Conservation (phyloP, 2,329 filamentous ascomycete species). For the Leptographium procerum region DNA sequence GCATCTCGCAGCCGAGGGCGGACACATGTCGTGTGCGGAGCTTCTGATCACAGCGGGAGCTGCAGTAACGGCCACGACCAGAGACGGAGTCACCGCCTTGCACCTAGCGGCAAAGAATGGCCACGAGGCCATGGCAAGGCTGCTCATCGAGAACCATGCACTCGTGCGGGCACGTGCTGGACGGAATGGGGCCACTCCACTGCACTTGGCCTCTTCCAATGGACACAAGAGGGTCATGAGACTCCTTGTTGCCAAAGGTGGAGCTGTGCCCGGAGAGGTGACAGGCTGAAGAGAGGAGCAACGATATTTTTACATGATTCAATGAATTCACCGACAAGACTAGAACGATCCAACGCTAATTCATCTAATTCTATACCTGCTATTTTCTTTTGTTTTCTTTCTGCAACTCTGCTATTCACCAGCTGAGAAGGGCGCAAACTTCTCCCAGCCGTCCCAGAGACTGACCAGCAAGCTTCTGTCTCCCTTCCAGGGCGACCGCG, state of each 20-base stretch:
- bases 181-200: not conserved
- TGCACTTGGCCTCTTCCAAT: not conserved
- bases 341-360: not conserved
- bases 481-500: conserved; percentile 1
- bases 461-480: conserved; percentile 6
- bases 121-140: not conserved
- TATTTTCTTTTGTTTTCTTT: no score
- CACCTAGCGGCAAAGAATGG: not conserved
- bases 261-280: not conserved
- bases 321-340: no score
- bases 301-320: no score
- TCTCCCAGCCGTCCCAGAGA: conserved; percentile 7
- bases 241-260: not conserved
- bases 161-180: not conserved
- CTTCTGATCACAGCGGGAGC: not conserved
- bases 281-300: no score
- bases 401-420: not conserved
- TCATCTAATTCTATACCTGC: not conserved
- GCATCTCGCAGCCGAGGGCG: not conserved
- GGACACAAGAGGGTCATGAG: not conserved
- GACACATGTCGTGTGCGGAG: not conserved
- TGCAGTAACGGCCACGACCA: not conserved
- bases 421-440: not conserved
- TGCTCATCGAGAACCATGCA: not conserved
- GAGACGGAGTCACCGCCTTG: not conserved